Evolutionary conservation across 1,284 basidiomycete species (phyloP).

Genomic region (Rhodotorula sp.): DNA sequence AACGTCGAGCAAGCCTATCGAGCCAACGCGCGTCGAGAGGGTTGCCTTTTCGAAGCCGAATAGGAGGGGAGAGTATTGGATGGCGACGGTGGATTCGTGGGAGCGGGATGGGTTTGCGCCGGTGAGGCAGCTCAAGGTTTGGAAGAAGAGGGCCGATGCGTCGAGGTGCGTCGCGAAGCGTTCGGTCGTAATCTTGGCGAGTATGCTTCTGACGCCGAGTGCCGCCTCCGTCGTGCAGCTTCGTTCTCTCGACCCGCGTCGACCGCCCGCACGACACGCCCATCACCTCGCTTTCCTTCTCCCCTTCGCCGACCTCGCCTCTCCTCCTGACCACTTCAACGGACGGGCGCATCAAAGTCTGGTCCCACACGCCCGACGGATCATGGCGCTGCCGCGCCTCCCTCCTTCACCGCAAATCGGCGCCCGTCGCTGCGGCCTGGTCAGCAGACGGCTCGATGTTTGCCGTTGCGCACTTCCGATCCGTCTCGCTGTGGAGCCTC

Average conservation of each 20-base stretch:
- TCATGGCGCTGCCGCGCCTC: slow-evolving; percentile 56
- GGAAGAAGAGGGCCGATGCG: slow-evolving; percentile 68
- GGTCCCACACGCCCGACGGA: slow-evolving; percentile 42
- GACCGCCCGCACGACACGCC: slow-evolving; percentile 79
- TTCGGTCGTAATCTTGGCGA: no score
- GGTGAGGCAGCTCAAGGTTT: slow-evolving; percentile 84
- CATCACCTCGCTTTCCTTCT: slow-evolving; percentile 66
- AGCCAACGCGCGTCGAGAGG: slow-evolving; percentile 72
- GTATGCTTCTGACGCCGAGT: background rate
- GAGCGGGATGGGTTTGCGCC: slow-evolving; percentile 57
- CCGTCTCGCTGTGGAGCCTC: slow-evolving; percentile 72
- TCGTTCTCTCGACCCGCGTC: slow-evolving; percentile 74
- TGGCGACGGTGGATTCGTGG: slow-evolving; percentile 85
- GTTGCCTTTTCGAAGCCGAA: slow-evolving; percentile 61
- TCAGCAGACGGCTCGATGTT: slow-evolving; percentile 84
- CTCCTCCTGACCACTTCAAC: slow-evolving; percentile 52
- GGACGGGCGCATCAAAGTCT: slow-evolving; percentile 53
- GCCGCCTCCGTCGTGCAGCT: slow-evolving; percentile 44
- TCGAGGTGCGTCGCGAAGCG: slow-evolving; percentile 52
- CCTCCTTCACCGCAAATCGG: slow-evolving; percentile 63
- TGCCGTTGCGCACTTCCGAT: slow-evolving; percentile 67
- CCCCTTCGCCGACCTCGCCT: slow-evolving; percentile 44
- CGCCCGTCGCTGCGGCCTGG: slow-evolving; percentile 68
- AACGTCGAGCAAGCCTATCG: slow-evolving; percentile 73
- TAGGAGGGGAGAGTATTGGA: slow-evolving; percentile 62